Base-by-base conservation (phyloP, 495 filamentous ascomycete species). In the Penicillium arizonense region DNA sequence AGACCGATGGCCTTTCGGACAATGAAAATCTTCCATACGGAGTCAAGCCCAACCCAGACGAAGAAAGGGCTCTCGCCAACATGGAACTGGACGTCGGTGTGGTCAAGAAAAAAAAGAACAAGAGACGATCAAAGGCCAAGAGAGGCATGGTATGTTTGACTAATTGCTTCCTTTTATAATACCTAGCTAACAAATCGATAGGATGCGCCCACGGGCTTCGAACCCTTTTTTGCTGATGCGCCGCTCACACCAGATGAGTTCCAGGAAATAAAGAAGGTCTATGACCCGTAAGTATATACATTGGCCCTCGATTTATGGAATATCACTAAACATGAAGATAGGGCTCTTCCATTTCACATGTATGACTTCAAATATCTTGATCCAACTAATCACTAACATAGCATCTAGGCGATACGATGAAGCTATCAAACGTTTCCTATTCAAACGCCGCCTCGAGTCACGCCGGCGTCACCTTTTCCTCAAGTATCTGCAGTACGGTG, bases 401-500 rank as follows among this genome's bases (percentile, higher is more conserved):
- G 47, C 21, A 8, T 47, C 13, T 35, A 88, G 85, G 39, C 91
- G 94, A 37, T 88, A 97, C 14, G 87, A 97, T 64, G 84, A 83
- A 52, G 94, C 89, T 35, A 86, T 97, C 30, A 86, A 90, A 52
- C 87, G 90, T 8, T 99, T 85, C 74, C 77, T 85, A 52, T 75
- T 78, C 37, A 86, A 82, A 35, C 88, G 91, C 21, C 90, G 87
- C 49, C 77, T 96, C 47, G 81, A 90, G 48, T 63, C 71, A 10
- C 66, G 77, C 3, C 80, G 83, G 46, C 70, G 78, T 20, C 72
- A 77, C 26, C 62, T 94, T 21, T 95, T 99, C 73, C 75, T 80
- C 50, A 87, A 86, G 49, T 97, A 92, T 58, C 77, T 97, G 21
- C 68, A 79, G 21, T 88, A 90, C 30, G 94, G 94, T n/a, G 95